These are phyloP conservation scores for Myriangium duriaei DNA, from an alignment of 2,329 filamentous ascomycete species.

Conservation along the genomic window DNA sequence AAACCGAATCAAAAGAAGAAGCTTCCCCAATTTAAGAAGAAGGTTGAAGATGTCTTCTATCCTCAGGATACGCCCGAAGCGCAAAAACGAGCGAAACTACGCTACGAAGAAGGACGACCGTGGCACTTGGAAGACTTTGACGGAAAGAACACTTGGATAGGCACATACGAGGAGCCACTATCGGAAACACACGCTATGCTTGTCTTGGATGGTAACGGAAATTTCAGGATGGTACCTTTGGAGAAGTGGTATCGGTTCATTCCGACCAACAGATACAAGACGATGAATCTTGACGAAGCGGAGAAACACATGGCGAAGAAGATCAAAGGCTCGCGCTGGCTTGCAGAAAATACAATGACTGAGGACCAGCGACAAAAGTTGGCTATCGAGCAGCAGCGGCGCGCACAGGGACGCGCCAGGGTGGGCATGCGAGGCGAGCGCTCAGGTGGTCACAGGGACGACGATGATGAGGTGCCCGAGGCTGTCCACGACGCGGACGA, in stretches of 20 bases:
- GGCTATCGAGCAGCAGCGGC: conserved; percentile 24
- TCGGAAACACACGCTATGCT: conserved; percentile 72
- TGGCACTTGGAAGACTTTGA: conserved; percentile 98
- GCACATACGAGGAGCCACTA: conserved; percentile 76
- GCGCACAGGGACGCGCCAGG: conserved; percentile 48
- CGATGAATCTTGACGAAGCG: conserved; percentile 70
- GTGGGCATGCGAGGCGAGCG: conserved; percentile 16
- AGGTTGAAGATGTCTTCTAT: conserved; percentile 73
- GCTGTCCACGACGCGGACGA: conserved; percentile 48
- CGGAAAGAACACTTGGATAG: conserved; percentile 87
- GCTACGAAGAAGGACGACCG: conserved; percentile 89
- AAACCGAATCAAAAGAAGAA: conserved; percentile 44
- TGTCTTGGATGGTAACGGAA: conserved; percentile 54
- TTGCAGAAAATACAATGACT: conserved; percentile 47
- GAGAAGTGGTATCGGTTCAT: conserved; percentile 94
- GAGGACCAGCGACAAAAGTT: conserved; percentile 14
- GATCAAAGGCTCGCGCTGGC: conserved; percentile 65
- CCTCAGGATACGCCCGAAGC: conserved; percentile 66
- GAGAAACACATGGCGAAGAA: conserved; percentile 75
- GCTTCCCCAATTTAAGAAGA: conserved; percentile 56
- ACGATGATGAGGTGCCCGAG: conserved; percentile 29
- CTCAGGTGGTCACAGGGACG: conserved; percentile 20
- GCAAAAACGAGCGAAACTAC: conserved; percentile 48
- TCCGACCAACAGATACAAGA: conserved; percentile 49
- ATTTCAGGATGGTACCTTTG: conserved; percentile 73